phyloP scores from a whole-genome alignment of 306 rosid genomes.

The Canavalia ensiformis region DNA sequence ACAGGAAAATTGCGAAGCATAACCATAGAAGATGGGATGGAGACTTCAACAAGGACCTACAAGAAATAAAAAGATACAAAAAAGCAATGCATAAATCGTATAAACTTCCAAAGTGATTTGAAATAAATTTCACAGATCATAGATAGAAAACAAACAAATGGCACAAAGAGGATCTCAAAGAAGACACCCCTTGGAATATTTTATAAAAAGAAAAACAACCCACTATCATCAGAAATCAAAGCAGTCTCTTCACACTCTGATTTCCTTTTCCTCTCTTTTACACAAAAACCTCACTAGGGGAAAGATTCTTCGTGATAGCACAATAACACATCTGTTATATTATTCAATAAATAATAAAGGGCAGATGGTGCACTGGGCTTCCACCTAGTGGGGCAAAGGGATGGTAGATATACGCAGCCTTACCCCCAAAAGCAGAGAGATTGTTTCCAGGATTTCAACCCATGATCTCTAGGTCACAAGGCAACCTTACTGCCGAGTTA shows the following conservation, averaged over 20 bases:
- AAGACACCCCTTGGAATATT: constrained; percentile 34
- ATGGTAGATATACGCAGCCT: not conserved
- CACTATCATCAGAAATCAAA: constrained; percentile 7
- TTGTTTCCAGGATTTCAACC: not conserved
- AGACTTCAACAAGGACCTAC: constrained; percentile 86
- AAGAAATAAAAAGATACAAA: constrained; percentile 43
- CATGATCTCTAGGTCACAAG: not conserved
- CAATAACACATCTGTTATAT: not conserved
- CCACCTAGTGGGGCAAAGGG: not conserved
- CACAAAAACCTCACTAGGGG: not conserved
- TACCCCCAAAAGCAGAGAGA: too few species aligned
- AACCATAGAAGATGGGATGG: constrained; percentile 78
- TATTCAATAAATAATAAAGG: not conserved
- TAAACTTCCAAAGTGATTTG: constrained; percentile 19
- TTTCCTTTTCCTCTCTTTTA: not conserved
- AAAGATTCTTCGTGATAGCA: not conserved
- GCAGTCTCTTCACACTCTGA: not conserved
- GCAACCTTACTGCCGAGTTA: too few species aligned
- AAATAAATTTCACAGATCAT: constrained; percentile 28
- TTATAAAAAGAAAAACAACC: constrained; percentile 26
- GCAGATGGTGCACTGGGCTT: not conserved
- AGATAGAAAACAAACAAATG: constrained; percentile 31
- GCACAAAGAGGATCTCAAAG: not conserved
- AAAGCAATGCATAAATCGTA: constrained; percentile 22
- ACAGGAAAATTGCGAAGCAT: constrained; percentile 85